Evolutionary conservation across 2,329 filamentous ascomycete genomes (phyloP).

Genomic region (Orbilia blumenaviensis): DNA sequence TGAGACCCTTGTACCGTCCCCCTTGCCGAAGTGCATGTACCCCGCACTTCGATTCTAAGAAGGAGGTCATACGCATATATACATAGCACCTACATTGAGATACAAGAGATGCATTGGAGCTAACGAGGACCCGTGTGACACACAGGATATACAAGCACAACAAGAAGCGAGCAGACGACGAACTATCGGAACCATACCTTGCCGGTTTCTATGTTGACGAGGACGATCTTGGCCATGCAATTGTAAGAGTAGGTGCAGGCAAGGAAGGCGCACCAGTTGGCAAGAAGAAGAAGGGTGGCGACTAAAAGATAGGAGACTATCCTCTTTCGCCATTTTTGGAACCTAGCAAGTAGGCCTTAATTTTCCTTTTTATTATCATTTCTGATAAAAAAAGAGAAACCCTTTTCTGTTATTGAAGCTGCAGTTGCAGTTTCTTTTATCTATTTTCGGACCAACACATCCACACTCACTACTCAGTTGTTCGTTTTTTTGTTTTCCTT

Average conservation of each 20-base stretch:
- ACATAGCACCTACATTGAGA: not conserved
- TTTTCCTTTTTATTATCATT: not conserved
- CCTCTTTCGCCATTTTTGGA: not conserved
- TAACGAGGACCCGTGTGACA: constrained; percentile 36
- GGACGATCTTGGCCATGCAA: constrained; percentile 84
- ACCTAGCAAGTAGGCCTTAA: too few species aligned
- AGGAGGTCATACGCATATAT: constrained; percentile 5
- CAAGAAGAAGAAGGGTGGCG: constrained; percentile 70
- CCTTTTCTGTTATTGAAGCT: too few species aligned
- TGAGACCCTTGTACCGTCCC: not conserved
- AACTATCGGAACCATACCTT: constrained; percentile 85
- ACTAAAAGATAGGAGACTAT: constrained; percentile 60
- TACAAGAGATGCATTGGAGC: not conserved
- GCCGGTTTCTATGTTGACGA: constrained; percentile 96
- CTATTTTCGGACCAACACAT: not conserved
- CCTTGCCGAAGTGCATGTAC: constrained; percentile 14
- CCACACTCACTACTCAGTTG: constrained; percentile 15
- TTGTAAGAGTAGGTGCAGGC: constrained; percentile 85
- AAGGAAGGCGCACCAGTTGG: constrained; percentile 69
- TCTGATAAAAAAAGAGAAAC: too few species aligned
- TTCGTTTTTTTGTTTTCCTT: not conserved
- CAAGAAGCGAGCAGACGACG: constrained; percentile 78
- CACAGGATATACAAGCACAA: constrained; percentile 55
- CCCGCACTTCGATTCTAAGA: constrained; percentile 14
- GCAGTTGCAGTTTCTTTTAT: constrained; percentile 18